Percentiles rank a stretch among this genome's conserved stretches.
Conservation (phyloP, 805 yeast genomes). For the Torulaspora quercuum region DNA sequence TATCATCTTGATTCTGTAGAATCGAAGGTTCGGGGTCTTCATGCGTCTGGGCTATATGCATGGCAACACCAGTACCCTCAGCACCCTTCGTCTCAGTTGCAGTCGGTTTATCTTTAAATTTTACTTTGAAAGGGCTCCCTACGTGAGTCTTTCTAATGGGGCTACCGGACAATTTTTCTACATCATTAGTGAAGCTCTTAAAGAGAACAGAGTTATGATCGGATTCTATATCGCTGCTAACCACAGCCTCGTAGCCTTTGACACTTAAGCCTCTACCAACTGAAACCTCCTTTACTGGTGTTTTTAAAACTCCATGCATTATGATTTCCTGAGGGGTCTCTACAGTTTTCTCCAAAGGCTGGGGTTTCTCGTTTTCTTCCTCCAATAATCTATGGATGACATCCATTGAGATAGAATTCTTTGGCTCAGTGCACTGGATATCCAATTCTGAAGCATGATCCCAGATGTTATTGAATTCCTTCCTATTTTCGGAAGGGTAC, state of each 20-base stretch:
- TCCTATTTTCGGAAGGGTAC: conserved; percentile 1
- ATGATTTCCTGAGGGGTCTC: neutral
- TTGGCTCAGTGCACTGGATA: conserved; percentile 7
- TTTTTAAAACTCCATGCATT: conserved; percentile 16
- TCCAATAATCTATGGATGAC: conserved; percentile 15
- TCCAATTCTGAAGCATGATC: conserved; percentile 14
- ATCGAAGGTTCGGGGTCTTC: neutral
- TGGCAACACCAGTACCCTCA: neutral
- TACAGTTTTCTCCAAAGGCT: conserved; percentile 1
- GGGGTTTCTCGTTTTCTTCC: conserved; percentile 3
- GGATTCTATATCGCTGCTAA: conserved; percentile 15
- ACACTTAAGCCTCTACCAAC: conserved; percentile 25
- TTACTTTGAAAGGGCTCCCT: conserved; percentile 32
- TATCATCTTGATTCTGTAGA: neutral
- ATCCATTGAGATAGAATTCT: conserved; percentile 13
- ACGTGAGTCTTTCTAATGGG: conserved; percentile 22
- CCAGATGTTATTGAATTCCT: conserved; percentile 18
- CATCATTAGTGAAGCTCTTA: conserved; percentile 3
- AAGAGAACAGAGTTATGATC: conserved; percentile 9
- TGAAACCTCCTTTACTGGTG: conserved; percentile 24
- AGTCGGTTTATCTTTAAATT: conserved; percentile 9
- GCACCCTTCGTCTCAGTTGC: neutral
- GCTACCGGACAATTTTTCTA: conserved; percentile 12
- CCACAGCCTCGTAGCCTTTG: conserved; percentile 21
- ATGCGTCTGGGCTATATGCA: too few species aligned